A percentile compares a stretch with the other conserved stretches of the same genome.
Evolutionary conservation across 1,284 basidiomycete genomes (phyloP).

Genomic region (Apiotrichum porosum): DNA sequence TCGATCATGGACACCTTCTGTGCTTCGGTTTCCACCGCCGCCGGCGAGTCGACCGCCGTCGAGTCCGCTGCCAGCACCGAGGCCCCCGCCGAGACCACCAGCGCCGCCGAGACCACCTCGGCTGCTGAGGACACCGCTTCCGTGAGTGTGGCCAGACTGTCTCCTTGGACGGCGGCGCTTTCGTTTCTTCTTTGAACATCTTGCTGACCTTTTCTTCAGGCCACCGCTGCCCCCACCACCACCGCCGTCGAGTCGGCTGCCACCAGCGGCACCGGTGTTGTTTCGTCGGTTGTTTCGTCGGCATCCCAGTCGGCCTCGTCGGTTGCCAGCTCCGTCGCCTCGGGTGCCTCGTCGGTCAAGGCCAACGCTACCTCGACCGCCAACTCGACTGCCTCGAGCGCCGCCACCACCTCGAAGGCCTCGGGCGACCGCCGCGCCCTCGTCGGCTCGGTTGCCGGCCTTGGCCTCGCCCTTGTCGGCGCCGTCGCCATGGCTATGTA

Average conservation of each 20-base stretch:
- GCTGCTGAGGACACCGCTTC: background rate
- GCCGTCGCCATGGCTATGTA: too few relatives aligned
- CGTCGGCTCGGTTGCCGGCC: too few relatives aligned
- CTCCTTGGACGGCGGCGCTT: background rate
- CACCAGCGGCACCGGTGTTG: background rate
- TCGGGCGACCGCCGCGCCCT: too few relatives aligned
- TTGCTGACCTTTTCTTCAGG: background rate
- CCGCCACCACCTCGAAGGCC: too few relatives aligned
- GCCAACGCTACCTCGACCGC: background rate
- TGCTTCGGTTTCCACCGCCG: background rate
- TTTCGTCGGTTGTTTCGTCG: background rate
- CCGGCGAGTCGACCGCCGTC: background rate
- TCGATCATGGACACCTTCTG: too few relatives aligned
- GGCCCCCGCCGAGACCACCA: background rate
- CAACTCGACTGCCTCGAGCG: background rate
- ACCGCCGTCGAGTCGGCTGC: background rate
- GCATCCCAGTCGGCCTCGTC: background rate
- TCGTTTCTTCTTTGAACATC: too few relatives aligned
- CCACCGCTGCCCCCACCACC: background rate
- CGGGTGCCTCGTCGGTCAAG: background rate
- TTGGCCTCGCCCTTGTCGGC: too few relatives aligned
- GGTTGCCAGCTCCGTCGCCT: background rate
- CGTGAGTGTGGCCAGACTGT: background rate
- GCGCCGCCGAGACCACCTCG: background rate
- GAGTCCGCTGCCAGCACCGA: background rate